Conservation (phyloP, 768 basidiomycete genomes). For the Termitomyces sp. region DNA sequence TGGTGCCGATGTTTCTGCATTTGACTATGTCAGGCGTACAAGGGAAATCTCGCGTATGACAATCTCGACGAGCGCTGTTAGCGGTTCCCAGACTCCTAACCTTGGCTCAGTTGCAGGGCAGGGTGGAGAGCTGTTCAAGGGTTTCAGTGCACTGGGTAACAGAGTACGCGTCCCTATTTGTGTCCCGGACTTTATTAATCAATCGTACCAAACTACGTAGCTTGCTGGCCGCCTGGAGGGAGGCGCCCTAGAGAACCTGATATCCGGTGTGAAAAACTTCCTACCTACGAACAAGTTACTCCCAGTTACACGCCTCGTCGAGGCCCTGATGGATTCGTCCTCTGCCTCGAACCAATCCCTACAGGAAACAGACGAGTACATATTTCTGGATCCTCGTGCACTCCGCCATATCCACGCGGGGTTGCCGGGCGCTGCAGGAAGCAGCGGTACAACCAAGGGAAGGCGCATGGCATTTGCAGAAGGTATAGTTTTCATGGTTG, state of each 20-base stretch:
- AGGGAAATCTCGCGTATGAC: constrained; percentile 94
- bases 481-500: constrained; percentile 90
- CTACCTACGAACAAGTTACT: constrained; percentile 92
- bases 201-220: constrained; percentile 41
- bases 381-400: constrained; percentile 90
- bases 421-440: constrained; percentile 50
- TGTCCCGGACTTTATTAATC: not conserved
- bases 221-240: constrained; percentile 92
- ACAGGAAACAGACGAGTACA: constrained; percentile 93
- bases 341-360: constrained; percentile 91
- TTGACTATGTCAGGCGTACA: constrained; percentile 90
- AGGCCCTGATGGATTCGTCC: constrained; percentile 97
- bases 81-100: constrained; percentile 64
- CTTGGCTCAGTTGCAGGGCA: constrained; percentile 56
- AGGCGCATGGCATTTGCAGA: constrained; percentile 79
- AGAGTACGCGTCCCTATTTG: constrained; percentile 46
- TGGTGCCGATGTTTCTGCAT: constrained; percentile 77
- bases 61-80: constrained; percentile 50
- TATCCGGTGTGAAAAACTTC: constrained; percentile 98
- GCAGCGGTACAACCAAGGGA: constrained; percentile 36
- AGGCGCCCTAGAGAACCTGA: constrained; percentile 93
- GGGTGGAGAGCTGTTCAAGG: constrained; percentile 88
- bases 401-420: constrained; percentile 53
- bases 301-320: constrained; percentile 87
- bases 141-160: constrained; percentile 90